Evolutionary conservation across 352 stramenopile species (phyloP), one percentile per base, ranked within the genome.

Genomic region (Stramenopiles sp.): DNA sequence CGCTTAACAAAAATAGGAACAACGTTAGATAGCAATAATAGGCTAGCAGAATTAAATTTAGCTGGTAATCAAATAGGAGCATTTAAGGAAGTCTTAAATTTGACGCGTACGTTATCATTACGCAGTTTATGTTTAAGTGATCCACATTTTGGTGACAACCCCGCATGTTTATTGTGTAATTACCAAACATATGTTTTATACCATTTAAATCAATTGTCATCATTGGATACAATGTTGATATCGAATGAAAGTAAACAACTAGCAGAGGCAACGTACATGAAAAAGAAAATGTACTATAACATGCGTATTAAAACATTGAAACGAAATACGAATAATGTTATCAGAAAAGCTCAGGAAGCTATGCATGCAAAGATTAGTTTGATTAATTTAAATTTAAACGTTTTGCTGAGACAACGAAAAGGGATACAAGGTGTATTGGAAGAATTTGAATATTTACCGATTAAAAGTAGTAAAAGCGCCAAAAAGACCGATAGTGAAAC

Each of bases 231-330:
- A 1, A 79, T 90, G 23, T 87, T 93, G 78, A 76, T 96, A 0
- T 89, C 85, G 13, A 78, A 87, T 4, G 85, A 90, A 0, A 92
- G 88, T 78, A 95, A 94, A 78, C 86, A 92, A 80, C 89, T 94
- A 76, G 90, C 91, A 0, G 89, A 95, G 31, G 86, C 88, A 6
- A 95, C 91, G 0, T 94, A 95, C 87, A 87, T 94, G 79, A 96
- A 96, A 83, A 96, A 96, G 85, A 92, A 90, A 79, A 95, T 96
- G 88, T 96, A 96, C 85, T 96, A 96, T 83, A 96, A 95, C 84
- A 95, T 96, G 90, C 87, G 90, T 6, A 95, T 94, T 78, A 93
- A 94, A 32, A 87, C 86, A 6, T 91, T 96, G 78, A 93, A 94
- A 74, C 81, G 89, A 6, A 89, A 96, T 43, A 85, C 90, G 33